Evolutionary conservation across 2,329 filamentous ascomycete genomes (phyloP).

Genomic region (Ophiognomonia clavigignenti-juglandacearum): DNA sequence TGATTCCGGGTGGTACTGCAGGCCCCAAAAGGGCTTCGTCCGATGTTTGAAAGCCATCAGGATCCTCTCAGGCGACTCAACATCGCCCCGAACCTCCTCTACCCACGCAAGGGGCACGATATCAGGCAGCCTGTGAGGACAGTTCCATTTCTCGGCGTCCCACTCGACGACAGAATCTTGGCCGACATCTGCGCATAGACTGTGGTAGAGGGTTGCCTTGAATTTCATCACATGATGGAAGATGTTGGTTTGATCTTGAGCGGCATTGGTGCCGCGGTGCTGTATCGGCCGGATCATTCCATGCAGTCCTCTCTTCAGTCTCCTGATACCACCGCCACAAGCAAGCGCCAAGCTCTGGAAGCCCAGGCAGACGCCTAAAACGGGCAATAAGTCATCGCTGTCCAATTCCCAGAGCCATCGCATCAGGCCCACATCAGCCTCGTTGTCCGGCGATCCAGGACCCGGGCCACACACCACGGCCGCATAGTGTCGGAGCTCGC

Average conservation of each 20-base stretch:
- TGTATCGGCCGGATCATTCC: conserved; percentile 70
- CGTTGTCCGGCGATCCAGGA: conserved; percentile 70
- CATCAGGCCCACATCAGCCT: conserved; percentile 80
- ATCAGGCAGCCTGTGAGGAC: conserved; percentile 30
- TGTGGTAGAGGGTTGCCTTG: conserved; percentile 74
- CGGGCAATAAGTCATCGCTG: conserved; percentile 59
- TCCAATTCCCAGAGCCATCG: conserved; percentile 66
- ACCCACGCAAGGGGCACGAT: conserved; percentile 61
- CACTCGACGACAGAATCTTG: conserved; percentile 38
- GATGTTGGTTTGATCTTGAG: conserved; percentile 43
- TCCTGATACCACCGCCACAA: conserved; percentile 62
- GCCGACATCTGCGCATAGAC: conserved; percentile 50
- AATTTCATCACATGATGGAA: conserved; percentile 59
- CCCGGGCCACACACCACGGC: conserved; percentile 89
- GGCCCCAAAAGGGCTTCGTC: conserved; percentile 71
- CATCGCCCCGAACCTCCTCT: conserved; percentile 36
- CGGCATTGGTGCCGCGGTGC: conserved; percentile 36
- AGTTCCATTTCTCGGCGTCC: conserved; percentile 35
- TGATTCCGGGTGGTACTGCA: conserved; percentile 90
- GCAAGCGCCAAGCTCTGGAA: conserved; percentile 76
- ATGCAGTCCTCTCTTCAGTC: conserved; percentile 70
- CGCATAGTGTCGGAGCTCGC: conserved; percentile 59
- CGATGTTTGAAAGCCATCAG: conserved; percentile 74
- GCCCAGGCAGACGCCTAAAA: conserved; percentile 83
- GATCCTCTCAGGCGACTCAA: conserved; percentile 41